A percentile compares a stretch with the other conserved stretches of the same genome.
Evolutionary conservation across 2,329 filamentous ascomycete genomes (phyloP).

Genomic region (Cadophora sp.): DNA sequence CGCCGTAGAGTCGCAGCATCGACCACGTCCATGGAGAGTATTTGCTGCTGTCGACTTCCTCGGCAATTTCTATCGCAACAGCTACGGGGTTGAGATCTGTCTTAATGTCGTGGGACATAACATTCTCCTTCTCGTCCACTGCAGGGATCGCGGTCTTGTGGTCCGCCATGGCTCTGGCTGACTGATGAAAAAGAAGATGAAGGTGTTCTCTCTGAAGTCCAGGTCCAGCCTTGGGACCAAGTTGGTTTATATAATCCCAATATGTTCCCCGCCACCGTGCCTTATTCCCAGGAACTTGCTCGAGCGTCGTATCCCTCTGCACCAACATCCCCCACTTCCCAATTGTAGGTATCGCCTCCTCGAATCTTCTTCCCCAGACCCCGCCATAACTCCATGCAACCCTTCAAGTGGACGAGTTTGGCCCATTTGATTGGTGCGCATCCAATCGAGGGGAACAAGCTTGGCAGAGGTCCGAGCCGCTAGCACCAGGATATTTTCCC

Average conservation of each 20-base stretch:
- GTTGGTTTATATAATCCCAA: background rate
- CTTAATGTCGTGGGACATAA: background rate
- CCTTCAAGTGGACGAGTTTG: background rate
- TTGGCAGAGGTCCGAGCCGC: background rate
- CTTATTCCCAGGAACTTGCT: constrained; percentile 11
- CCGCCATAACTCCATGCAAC: background rate
- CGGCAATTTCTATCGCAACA: constrained; percentile 15
- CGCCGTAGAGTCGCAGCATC: constrained; percentile 60
- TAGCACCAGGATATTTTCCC: background rate
- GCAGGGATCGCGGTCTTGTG: background rate
- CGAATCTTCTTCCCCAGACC: background rate
- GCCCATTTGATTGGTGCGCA: background rate
- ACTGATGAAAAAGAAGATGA: background rate
- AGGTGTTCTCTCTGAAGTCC: background rate
- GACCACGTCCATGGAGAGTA: constrained; percentile 53
- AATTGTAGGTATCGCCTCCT: background rate
- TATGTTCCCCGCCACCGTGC: constrained; percentile 6
- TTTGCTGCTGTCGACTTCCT: constrained; percentile 16
- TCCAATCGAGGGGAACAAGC: background rate
- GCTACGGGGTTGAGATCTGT: constrained; percentile 13
- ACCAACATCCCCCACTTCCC: background rate
- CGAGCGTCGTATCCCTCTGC: background rate
- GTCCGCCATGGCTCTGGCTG: constrained; percentile 7
- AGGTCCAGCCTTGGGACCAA: background rate
- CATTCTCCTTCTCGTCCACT: constrained; percentile 15